Percentiles rank a stretch among this genome's conserved stretches.
Evolutionary conservation across 1,284 basidiomycete genomes (phyloP).

Genomic region (Cutaneotrichosporon cutaneum): DNA sequence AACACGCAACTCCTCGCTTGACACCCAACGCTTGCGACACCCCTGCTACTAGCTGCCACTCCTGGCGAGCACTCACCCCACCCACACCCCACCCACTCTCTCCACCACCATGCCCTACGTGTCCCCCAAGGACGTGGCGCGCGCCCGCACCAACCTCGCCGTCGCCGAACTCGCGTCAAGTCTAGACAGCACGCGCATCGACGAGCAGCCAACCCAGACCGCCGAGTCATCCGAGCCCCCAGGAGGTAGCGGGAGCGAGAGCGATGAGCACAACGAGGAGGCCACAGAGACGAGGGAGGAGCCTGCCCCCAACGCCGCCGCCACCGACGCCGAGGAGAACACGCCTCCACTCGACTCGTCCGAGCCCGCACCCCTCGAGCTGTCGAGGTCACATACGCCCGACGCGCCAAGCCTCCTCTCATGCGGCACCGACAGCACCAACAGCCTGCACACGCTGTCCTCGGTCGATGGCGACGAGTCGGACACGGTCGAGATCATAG

Average conservation of each 20-base stretch:
- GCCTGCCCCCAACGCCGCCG: too few relatives aligned
- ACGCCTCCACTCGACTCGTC: too few relatives aligned
- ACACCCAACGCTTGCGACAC: too few relatives aligned
- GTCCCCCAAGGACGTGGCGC: conserved; percentile 12
- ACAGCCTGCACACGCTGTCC: not conserved
- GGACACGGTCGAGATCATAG: not conserved
- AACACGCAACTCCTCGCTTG: not conserved
- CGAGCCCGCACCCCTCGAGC: not conserved
- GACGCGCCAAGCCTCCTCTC: conserved; percentile 1
- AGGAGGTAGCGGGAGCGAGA: not conserved
- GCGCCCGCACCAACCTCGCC: not conserved
- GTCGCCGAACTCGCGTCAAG: conserved; percentile 6
- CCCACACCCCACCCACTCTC: not conserved
- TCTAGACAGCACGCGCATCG: not conserved
- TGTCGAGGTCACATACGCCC: not conserved
- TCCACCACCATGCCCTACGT: conserved; percentile 15
- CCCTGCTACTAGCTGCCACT: not conserved
- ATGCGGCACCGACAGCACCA: not conserved
- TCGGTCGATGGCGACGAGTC: not conserved
- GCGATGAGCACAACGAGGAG: not conserved
- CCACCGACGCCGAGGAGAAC: not conserved
- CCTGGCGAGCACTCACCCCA: not conserved
- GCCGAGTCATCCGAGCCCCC: too few relatives aligned
- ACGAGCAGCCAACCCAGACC: not conserved
- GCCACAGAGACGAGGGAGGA: too few relatives aligned